Base-by-base conservation (phyloP, 257 asterid genomes). In the Marsdenia floribunda region DNA sequence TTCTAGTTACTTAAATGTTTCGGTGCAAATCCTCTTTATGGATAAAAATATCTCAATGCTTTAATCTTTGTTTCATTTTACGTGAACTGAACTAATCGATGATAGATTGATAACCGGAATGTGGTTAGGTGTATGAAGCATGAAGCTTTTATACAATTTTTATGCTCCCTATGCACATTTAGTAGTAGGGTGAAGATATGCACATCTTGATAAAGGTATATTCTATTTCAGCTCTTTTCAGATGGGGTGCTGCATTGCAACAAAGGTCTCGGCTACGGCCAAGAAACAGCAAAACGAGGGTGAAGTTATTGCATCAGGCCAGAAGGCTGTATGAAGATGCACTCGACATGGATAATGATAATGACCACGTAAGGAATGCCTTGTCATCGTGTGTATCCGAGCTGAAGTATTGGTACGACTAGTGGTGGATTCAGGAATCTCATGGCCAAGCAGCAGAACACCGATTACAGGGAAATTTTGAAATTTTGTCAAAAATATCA, bases 201-300 rank as follows among this genome's bases (percentile, higher is more conserved):
- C 50, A 37, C 19, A 3, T 65, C 40, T 21, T 47, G 53, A 64
- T 24, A 13, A 47, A 44, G 33, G 22, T 60, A 21, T 73, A 70
- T 68, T 64, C 42, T 29, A 33, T 76, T 89, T 78, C 96, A 91
- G 98, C 98, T 80, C 96, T 93, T 76, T 91, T 83, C 87, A 84
- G 93, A 83, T 93, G 97, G 98, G 98, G 91, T 64, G 82, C 89
- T 53, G 90, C 93, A 76, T 78, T 93, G 83, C 97, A 91, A 85
- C 93, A 91, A 33, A 86, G 97, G 75, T 90, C 98, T 33, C 89
- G 87, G 72, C 83, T 93, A 46, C 84, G 97, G 71, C 96, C 97
- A 46, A 81, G 89, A 61, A 87, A 79, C 22, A 90, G 96, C 80
- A 83, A 82, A 82, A 97, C 91, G 80, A 91, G 88, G 92, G 87